Conservation (phyloP, 225 moss, liverwort and hornwort genomes). For the Sphagnum contortum region DNA sequence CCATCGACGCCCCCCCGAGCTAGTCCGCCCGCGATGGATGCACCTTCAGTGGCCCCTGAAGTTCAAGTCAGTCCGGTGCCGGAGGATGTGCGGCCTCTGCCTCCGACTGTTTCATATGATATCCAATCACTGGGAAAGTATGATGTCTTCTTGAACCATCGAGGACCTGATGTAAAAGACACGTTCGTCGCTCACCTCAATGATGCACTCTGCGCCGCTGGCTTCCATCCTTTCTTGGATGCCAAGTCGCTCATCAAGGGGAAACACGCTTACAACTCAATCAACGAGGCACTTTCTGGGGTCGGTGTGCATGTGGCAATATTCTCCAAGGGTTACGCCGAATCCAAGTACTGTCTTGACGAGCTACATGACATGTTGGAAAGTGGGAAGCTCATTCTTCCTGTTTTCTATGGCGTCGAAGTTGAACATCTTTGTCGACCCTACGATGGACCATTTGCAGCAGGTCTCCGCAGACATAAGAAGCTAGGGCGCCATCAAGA, state of each 20-base stretch:
- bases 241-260: conserved; percentile 1
- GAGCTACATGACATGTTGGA: conserved; percentile 8
- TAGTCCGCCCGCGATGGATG: too few species aligned
- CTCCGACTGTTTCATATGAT: too few species aligned
- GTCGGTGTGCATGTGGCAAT: conserved; percentile 7
- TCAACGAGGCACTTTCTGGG: conserved; percentile 5
- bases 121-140: too few species aligned
- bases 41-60: too few species aligned
- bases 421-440: not conserved
- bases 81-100: too few species aligned
- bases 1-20: too few species aligned
- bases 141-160: conserved; percentile 7
- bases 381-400: conserved; percentile 2
- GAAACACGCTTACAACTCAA: not conserved
- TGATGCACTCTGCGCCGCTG: not conserved
- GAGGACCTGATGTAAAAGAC: conserved; percentile 3
- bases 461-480: conserved; percentile 1
- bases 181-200: conserved; percentile 3
- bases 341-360: conserved; percentile 8
- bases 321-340: conserved; percentile 9
- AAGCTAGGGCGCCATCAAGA: conserved; percentile 1
- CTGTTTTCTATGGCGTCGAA: conserved; percentile 10
- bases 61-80: too few species aligned
- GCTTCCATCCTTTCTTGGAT: conserved; percentile 4
- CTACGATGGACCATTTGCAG: conserved; percentile 1